Conservation (phyloP, 202 grass and related monocot genomes). For the Panicum virgatum region DNA sequence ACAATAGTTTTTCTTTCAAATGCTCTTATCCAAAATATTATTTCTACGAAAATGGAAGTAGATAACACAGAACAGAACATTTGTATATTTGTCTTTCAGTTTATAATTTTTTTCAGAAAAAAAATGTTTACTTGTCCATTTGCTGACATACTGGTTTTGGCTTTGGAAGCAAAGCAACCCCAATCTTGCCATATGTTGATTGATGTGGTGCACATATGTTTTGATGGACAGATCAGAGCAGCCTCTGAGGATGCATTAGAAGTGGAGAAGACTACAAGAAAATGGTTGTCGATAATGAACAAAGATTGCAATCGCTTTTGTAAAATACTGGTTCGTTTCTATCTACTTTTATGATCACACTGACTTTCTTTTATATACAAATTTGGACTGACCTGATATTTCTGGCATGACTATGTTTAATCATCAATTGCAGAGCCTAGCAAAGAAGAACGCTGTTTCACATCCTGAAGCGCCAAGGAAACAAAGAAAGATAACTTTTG, state of each 20-base stretch:
- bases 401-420: background rate
- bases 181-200: conserved; percentile 23
- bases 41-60: background rate
- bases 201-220: conserved; percentile 30
- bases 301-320: conserved; percentile 98
- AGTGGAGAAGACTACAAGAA: conserved; percentile 76
- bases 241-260: conserved; percentile 70
- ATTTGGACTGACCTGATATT: conserved; percentile 16
- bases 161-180: conserved; percentile 7
- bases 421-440: conserved; percentile 56
- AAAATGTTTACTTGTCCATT: conserved; percentile 15
- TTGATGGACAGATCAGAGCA: conserved; percentile 60
- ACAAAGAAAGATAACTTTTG: conserved; percentile 79
- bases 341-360: conserved; percentile 19
- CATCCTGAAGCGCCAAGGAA: conserved; percentile 44
- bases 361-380: background rate
- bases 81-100: background rate
- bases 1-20: background rate
- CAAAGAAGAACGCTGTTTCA: conserved; percentile 43
- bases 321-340: conserved; percentile 87
- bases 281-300: conserved; percentile 80
- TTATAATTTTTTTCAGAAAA: background rate
- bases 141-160: conserved; percentile 18
- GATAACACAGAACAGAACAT: background rate
- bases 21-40: conserved; percentile 3